Evolutionary conservation across 352 stramenopile genomes (phyloP), one percentile per base, ranked within the genome.

Genomic region (Globisporangium acanthophoron): DNA sequence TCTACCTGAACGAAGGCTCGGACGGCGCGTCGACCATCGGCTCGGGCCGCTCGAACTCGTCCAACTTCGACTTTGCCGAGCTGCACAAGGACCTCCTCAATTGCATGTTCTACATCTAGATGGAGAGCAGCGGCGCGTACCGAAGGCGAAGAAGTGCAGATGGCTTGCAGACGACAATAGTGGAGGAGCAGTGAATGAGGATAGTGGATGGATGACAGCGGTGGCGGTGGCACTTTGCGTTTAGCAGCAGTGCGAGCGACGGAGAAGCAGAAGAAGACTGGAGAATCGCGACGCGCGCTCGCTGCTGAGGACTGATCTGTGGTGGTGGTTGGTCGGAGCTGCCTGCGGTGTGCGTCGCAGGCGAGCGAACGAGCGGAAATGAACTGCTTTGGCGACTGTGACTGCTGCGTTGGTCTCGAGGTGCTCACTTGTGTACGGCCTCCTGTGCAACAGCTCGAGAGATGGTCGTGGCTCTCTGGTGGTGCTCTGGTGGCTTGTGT

Each of bases 1-100:
- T 77, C 67, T 85, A 81, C 54, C 47, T 81, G 24, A 67, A 73
- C 52, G 74, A 78, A 65, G 46, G 52, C 7, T 66, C 56, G 33
- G 61, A 67, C 35, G 57, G 48, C 20, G 44, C 56, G 41, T 67
- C 61, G 41, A 67, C 57, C 6, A 39, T 64, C 11, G 61, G 45
- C 24, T 67, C 61, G 6, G 56, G 58, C 21, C 35, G 11, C 47
- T 65, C 57, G 48, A 55, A 60, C 35, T 33, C 61, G 13, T 66
- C 56, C 15, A 65, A 65, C 49, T 66, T 47, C 20, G 57, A 66
- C 21, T 66, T 67, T 44, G 37, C 49, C 18, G 51, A 59, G 16
- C 24, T 67, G 5, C 61, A 67, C 57, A 54, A 65, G 31, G 40
- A 67, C 35, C 50, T 67, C 7, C 21, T 44, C 37, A 41, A 65